Evolutionary conservation across 768 basidiomycete genomes (phyloP).

Genomic region (Amanita molliuscula): DNA sequence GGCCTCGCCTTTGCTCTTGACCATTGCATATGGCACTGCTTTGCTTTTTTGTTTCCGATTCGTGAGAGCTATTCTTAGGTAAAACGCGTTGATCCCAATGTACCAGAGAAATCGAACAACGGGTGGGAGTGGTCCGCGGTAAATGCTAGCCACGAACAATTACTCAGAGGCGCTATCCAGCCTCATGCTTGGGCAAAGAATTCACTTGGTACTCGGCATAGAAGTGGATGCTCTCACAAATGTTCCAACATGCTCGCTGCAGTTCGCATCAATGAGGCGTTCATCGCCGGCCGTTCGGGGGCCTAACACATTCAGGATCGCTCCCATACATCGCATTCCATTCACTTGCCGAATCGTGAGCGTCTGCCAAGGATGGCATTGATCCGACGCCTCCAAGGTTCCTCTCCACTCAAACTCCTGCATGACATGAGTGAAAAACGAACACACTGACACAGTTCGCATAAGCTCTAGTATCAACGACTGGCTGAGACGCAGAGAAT

Average conservation of each 20-base stretch:
- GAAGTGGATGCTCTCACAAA: neutral
- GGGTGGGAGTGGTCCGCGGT: neutral
- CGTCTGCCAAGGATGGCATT: neutral
- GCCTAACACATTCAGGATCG: neutral
- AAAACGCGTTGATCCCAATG: neutral
- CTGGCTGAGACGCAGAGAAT: neutral
- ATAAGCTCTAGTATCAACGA: neutral
- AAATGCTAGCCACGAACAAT: neutral
- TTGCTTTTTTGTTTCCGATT: neutral
- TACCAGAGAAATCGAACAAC: neutral
- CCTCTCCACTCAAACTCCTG: neutral
- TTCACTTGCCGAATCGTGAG: neutral
- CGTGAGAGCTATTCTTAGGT: neutral
- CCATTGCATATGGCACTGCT: too few relatives aligned
- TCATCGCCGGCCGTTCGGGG: neutral
- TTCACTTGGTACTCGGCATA: neutral
- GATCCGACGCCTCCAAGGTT: neutral
- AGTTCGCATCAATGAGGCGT: neutral
- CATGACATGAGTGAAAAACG: neutral
- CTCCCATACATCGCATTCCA: slow-evolving; percentile 3
- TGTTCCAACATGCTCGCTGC: neutral
- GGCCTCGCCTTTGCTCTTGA: neutral
- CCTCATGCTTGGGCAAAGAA: neutral
- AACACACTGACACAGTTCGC: neutral
- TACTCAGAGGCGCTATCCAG: neutral